A percentile compares a stretch with the other conserved stretches of the same genome.
phyloP scores from a whole-genome alignment of 176 grass and related monocot genomes.

The Thinopyrum elongatum region DNA sequence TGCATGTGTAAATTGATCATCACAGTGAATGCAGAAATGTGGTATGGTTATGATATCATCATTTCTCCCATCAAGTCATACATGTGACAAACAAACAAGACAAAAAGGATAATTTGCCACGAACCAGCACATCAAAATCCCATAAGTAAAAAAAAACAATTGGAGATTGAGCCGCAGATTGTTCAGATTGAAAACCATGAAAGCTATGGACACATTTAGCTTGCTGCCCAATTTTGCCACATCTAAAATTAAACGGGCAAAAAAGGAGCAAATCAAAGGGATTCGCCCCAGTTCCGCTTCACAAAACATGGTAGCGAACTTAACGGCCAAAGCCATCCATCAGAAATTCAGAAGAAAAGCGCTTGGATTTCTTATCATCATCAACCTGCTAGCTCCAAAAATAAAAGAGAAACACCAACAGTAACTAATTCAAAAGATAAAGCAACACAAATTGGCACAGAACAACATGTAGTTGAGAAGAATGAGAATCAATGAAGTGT shows the following conservation, averaged over 20 bases:
- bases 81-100: background rate
- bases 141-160: background rate
- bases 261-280: background rate
- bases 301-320: background rate
- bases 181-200: slow-evolving; percentile 55
- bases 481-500: too few relatives aligned
- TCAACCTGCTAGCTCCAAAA: slow-evolving; percentile 20
- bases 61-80: slow-evolving; percentile 24
- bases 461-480: too few relatives aligned
- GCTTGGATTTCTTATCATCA: slow-evolving; percentile 34
- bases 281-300: background rate
- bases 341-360: slow-evolving; percentile 38
- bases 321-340: slow-evolving; percentile 18
- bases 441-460: background rate
- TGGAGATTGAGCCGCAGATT: background rate
- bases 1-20: slow-evolving; percentile 48
- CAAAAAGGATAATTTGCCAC: background rate
- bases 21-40: slow-evolving; percentile 44
- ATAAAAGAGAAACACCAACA: background rate
- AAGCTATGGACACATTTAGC: background rate
- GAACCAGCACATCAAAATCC: background rate
- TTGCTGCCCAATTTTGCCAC: background rate
- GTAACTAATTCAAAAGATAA: background rate
- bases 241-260: background rate
- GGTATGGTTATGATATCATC: slow-evolving; percentile 42